Evolutionary conservation across 1,284 basidiomycete genomes (phyloP).

Genomic region (Fistulinella staudtii): DNA sequence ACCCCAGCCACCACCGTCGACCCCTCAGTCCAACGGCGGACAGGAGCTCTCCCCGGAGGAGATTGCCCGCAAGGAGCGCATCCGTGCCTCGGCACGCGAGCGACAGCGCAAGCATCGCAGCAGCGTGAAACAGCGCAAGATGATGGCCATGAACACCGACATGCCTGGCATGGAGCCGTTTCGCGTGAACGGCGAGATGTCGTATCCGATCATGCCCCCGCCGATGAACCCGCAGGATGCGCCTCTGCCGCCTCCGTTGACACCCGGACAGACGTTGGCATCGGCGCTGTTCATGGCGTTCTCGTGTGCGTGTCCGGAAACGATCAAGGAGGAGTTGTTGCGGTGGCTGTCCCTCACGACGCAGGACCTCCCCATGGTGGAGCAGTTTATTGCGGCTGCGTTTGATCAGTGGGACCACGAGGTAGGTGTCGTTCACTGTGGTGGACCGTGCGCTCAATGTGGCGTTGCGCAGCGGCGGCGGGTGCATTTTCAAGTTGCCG

Average conservation of each 20-base stretch:
- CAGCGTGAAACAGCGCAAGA: slow-evolving; percentile 70
- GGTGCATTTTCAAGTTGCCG: slow-evolving; percentile 57
- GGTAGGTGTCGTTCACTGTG: too few species aligned
- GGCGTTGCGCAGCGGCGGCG: too few species aligned
- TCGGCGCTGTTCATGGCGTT: slow-evolving; percentile 65
- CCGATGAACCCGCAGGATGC: slow-evolving; percentile 38
- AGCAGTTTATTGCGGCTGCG: slow-evolving; percentile 73
- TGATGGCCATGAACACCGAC: slow-evolving; percentile 71
- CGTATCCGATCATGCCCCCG: slow-evolving; percentile 27
- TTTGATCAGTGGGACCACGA: slow-evolving; percentile 81
- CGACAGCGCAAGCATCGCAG: slow-evolving; percentile 74
- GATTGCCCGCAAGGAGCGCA: slow-evolving; percentile 56
- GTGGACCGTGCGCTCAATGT: too few species aligned
- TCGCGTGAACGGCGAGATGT: slow-evolving; percentile 50
- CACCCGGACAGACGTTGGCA: slow-evolving; percentile 67
- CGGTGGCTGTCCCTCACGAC: slow-evolving; percentile 67
- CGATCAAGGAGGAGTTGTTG: slow-evolving; percentile 71
- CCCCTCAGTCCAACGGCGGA: slow-evolving; percentile 27
- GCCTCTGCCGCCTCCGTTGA: slow-evolving; percentile 40
- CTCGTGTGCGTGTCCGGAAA: slow-evolving; percentile 60
- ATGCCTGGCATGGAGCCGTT: slow-evolving; percentile 68
- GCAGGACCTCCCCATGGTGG: slow-evolving; percentile 71
- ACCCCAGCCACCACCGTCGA: slow-evolving; percentile 27
- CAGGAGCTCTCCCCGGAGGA: slow-evolving; percentile 61
- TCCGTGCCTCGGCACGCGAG: slow-evolving; percentile 69